These are phyloP conservation scores for Coemansia sp. DNA, from an alignment of 192 early-diverging fungal genomes.

Conservation along the genomic window DNA sequence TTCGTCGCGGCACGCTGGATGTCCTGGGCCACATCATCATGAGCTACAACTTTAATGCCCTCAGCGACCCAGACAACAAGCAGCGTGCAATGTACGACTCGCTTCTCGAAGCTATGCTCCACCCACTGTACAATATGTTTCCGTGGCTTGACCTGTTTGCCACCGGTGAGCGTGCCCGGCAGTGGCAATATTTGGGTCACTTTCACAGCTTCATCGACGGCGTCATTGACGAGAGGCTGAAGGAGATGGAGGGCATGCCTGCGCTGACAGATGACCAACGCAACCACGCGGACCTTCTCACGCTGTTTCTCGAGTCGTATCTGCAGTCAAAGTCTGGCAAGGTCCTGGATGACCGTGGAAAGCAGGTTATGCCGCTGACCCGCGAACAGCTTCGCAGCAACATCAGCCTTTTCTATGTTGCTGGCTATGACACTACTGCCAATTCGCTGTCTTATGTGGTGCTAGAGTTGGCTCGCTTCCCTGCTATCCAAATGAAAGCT, in stretches of 20 bases:
- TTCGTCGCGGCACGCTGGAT: conserved; percentile 57
- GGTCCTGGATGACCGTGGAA: conserved; percentile 44
- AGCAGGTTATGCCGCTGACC: conserved; percentile 41
- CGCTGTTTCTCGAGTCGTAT: conserved; percentile 58
- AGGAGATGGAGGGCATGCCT: conserved; percentile 33
- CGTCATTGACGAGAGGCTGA: conserved; percentile 39
- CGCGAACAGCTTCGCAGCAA: conserved; percentile 54
- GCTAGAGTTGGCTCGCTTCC: conserved; percentile 46
- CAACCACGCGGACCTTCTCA: conserved; percentile 55
- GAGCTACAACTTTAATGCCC: conserved; percentile 57
- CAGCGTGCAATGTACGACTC: conserved; percentile 51
- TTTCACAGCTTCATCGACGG: conserved; percentile 51
- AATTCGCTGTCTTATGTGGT: conserved; percentile 56
- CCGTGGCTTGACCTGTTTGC: conserved; percentile 54
- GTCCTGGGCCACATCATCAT: conserved; percentile 58
- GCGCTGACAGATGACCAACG: conserved; percentile 46
- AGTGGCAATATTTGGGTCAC: conserved; percentile 40
- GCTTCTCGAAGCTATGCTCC: conserved; percentile 46
- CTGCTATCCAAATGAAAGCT: conserved; percentile 57
- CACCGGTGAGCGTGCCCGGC: conserved; percentile 38
- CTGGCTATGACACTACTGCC: conserved; percentile 61
- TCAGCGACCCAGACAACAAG: conserved; percentile 45
- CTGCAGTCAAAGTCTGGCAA: conserved; percentile 43
- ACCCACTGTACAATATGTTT: conserved; percentile 56
- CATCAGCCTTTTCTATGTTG: conserved; percentile 56